These are phyloP conservation scores for Diphasiastrum complanatum DNA, from an alignment of 83 land plant genomes.

Conservation along the genomic window DNA sequence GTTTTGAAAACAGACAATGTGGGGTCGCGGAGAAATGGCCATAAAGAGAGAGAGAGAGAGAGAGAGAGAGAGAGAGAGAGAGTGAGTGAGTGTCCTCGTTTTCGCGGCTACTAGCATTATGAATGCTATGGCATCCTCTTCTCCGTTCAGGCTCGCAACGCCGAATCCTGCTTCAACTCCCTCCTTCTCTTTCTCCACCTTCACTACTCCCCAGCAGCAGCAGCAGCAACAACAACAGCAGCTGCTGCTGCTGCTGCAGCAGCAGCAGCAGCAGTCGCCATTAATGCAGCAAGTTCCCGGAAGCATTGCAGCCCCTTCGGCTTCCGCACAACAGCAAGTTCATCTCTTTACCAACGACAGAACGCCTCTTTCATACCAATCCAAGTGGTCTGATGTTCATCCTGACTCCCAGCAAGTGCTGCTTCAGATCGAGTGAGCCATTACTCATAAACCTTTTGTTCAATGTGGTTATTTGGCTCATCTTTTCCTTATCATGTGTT, in stretches of 20 bases:
- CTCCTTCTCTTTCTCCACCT: background rate
- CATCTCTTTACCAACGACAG: conserved; percentile 61
- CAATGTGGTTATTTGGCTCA: background rate
- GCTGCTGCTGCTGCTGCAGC: conserved; percentile 35
- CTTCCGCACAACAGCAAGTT: background rate
- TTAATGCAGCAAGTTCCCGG: conserved; percentile 40
- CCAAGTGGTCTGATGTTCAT: conserved; percentile 91
- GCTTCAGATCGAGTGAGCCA: conserved; percentile 65
- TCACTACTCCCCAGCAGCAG: conserved; percentile 19
- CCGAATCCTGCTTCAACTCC: background rate
- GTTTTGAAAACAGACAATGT: too few relatives aligned
- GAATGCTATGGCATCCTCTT: too few relatives aligned
- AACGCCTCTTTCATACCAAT: conserved; percentile 69
- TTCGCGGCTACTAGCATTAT: too few relatives aligned
- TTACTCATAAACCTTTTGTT: background rate
- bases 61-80: too few relatives aligned
- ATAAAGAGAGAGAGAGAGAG: too few relatives aligned
- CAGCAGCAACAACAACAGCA: conserved; percentile 35
- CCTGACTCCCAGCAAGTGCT: conserved; percentile 86
- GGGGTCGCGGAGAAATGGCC: too few relatives aligned
- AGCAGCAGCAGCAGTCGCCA: conserved; percentile 19
- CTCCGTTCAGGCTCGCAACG: too few relatives aligned
- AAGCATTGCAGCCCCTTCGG: background rate
- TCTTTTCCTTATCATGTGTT: background rate
- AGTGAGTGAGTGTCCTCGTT: too few relatives aligned